Evolutionary conservation across 2,329 filamentous ascomycete genomes (phyloP).

Genomic region (Apiospora aurea): DNA sequence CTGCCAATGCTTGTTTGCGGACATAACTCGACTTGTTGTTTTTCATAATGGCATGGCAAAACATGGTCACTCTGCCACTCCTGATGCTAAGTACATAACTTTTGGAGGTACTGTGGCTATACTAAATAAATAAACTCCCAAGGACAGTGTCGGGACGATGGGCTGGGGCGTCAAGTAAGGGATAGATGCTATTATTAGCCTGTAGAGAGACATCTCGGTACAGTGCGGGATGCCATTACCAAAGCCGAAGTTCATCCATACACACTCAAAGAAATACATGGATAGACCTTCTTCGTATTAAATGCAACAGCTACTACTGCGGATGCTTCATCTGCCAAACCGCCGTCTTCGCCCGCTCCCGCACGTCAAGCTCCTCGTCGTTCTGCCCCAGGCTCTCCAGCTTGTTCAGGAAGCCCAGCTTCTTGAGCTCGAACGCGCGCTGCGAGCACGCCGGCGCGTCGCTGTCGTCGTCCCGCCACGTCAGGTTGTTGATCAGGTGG

Average conservation of each 20-base stretch:
- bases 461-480: conserved; percentile 77
- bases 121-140: no score
- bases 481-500: conserved; percentile 86
- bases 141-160: no score
- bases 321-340: conserved; percentile 71
- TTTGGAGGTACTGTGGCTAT: no score
- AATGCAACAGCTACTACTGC: conserved; percentile 28
- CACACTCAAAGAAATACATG: no score
- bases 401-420: conserved; percentile 73
- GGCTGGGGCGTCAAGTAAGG: no score
- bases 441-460: conserved; percentile 71
- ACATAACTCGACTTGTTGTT: no score
- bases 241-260: no score
- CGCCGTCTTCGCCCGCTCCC: conserved; percentile 83
- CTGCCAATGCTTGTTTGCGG: no score
- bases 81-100: no score
- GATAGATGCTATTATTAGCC: not conserved
- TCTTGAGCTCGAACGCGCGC: conserved; percentile 72
- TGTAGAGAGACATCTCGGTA: not conserved
- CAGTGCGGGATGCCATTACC: not conserved
- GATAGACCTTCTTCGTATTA: not conserved
- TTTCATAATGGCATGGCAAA: no score
- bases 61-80: no score
- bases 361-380: conserved; percentile 81
- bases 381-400: conserved; percentile 66